Evolutionary conservation across 768 basidiomycete species (phyloP).

Genomic region (Tylopilus vinaceipallidus): DNA sequence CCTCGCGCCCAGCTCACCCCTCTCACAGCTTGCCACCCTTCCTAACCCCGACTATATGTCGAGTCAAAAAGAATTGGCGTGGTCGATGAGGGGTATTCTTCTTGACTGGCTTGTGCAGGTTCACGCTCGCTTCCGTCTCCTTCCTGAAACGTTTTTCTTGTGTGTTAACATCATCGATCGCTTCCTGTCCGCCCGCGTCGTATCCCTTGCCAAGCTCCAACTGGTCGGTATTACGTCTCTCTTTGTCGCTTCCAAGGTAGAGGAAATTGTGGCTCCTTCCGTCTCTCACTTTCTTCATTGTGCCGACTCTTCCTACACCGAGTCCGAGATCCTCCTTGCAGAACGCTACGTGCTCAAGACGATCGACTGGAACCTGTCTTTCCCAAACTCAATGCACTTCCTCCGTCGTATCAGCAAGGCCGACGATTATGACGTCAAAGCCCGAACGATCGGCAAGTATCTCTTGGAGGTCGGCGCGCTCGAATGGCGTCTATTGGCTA

Average conservation of each 20-base stretch:
- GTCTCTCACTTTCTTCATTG: slow-evolving; percentile 78
- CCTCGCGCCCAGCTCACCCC: background rate
- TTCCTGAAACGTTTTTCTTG: slow-evolving; percentile 90
- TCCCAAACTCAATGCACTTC: slow-evolving; percentile 88
- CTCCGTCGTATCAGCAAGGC: slow-evolving; percentile 89
- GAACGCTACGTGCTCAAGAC: slow-evolving; percentile 87
- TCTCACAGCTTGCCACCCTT: slow-evolving; percentile 63
- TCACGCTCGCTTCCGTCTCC: slow-evolving; percentile 79
- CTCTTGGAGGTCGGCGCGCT: slow-evolving; percentile 82
- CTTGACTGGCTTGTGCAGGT: slow-evolving; percentile 95
- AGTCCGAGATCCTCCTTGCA: slow-evolving; percentile 82
- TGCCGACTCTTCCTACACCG: slow-evolving; percentile 72
- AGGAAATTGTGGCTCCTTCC: slow-evolving; percentile 88
- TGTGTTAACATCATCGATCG: slow-evolving; percentile 83
- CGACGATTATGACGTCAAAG: slow-evolving; percentile 84
- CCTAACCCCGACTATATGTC: slow-evolving; percentile 87
- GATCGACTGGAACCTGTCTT: slow-evolving; percentile 81
- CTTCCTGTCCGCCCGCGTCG: slow-evolving; percentile 66
- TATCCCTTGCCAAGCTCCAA: slow-evolving; percentile 83
- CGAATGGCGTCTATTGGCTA: slow-evolving; percentile 74
- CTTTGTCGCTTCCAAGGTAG: slow-evolving; percentile 88
- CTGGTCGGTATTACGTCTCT: slow-evolving; percentile 88
- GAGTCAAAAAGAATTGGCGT: slow-evolving; percentile 76
- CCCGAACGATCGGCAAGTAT: slow-evolving; percentile 87
- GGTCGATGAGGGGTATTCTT: slow-evolving; percentile 87